Percentiles rank a stretch among this genome's conserved stretches.
phyloP scores from a whole-genome alignment of 164 flowering plant genomes.

The Warburgia ugandensis region DNA sequence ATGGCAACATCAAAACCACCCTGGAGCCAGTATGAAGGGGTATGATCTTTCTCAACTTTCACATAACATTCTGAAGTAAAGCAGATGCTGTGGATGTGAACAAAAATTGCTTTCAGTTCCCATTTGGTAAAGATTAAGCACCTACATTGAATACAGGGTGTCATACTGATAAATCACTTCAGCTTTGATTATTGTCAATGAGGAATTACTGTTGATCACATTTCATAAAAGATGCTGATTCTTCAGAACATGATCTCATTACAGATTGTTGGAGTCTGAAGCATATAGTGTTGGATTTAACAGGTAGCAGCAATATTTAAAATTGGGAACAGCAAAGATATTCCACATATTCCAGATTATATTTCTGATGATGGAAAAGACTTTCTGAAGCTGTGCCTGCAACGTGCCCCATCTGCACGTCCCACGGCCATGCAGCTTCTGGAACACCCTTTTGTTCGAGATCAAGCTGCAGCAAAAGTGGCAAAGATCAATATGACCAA shows the following conservation, averaged over 20 bases:
- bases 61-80: not conserved
- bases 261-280: not conserved
- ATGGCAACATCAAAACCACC: slow-evolving; percentile 98
- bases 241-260: not conserved
- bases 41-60: slow-evolving; percentile 18
- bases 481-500: slow-evolving; percentile 32
- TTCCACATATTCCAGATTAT: slow-evolving; percentile 73
- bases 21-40: slow-evolving; percentile 98
- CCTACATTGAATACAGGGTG: too few species aligned
- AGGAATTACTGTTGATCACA: too few species aligned
- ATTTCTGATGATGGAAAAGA: slow-evolving; percentile 72
- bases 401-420: slow-evolving; percentile 70
- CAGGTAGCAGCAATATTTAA: slow-evolving; percentile 98
- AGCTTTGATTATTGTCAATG: too few species aligned
- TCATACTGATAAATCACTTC: too few species aligned
- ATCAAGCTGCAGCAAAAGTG: slow-evolving; percentile 42
- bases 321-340: slow-evolving; percentile 92
- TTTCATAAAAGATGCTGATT: not conserved
- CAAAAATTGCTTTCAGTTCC: not conserved
- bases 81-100: too few species aligned
- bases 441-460: slow-evolving; percentile 66
- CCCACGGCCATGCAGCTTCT: slow-evolving; percentile 63
- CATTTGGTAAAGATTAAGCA: too few species aligned
- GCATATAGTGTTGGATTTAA: slow-evolving; percentile 6
- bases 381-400: slow-evolving; percentile 69